Base-by-base conservation (phyloP, 177 flowering plant genomes). In the Tripterygium wilfordii region DNA sequence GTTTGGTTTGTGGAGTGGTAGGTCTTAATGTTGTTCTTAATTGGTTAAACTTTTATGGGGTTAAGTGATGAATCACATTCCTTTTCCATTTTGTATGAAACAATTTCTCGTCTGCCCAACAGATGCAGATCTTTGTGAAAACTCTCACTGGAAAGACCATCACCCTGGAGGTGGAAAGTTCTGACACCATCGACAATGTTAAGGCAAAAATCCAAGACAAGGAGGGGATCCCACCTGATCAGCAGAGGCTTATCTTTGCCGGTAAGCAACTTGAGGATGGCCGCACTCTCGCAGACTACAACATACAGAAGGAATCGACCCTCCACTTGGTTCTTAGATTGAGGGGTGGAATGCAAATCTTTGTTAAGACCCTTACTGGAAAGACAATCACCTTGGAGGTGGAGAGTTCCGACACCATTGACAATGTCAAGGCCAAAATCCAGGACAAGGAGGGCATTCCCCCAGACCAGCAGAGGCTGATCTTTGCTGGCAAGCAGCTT, bases 371-470 rank as follows among this genome's bases (percentile, higher is more conserved):
- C 45, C 60, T 75, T 1, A 75, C 79, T 0, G 76, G 79, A 5
- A 74, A 70, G 55, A 74, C 76, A 15, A 74, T 74, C 22, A 68
- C 74, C 15, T 54, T 70, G 0, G 76, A 65, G 59, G 74, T 70
- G 3, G 79, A 70, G 37, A 67, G 71, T 45, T 70, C 76, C 3
- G 79, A 74, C 59, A 74, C 79, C 40, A 70, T 70, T 6, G 76
- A 74, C 45, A 75, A 75, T 45, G 74, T 71, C 8, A 74, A 74
- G 50, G 71, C 76, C 40, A 74, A 74, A 62, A 74, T 74, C 33
- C 79, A 74, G 31, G 79, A 74, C 31, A 74, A 74, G 71, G 79
- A 74, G 30, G 79, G 79, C 0, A 74, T 74, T 20, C 79, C 79
- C n/a, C 79, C 76, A 13, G 76, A 70, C 51, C 76, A 70, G 69